Percentiles rank a stretch among this genome's conserved stretches.
Evolutionary conservation across 805 yeast species (phyloP).

Genomic region (Tetrapisispora arboricola): DNA sequence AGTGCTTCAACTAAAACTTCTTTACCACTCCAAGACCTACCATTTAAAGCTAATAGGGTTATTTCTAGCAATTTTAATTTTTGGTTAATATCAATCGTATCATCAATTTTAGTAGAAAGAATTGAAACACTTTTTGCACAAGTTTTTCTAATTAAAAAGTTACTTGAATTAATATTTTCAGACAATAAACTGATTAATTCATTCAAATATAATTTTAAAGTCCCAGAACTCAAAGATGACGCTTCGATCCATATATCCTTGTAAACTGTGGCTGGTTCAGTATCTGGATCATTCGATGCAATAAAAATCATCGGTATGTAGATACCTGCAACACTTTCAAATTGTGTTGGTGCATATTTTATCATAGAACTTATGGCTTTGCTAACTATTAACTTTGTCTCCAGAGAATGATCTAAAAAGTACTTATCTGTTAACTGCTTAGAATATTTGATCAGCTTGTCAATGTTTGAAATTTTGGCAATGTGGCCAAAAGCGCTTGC

Average conservation of each 20-base stretch:
- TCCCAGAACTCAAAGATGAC: conserved; percentile 61
- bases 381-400: conserved; percentile 42
- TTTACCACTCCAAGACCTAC: conserved; percentile 85
- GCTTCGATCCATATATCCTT: conserved; percentile 68
- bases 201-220: conserved; percentile 54
- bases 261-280: conserved; percentile 39
- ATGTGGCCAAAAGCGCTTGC: conserved; percentile 75
- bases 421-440: conserved; percentile 42
- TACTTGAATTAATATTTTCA: conserved; percentile 42
- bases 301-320: conserved; percentile 72
- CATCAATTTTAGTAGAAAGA: conserved; percentile 40
- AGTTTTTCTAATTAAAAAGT: conserved; percentile 56
- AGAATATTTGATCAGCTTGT: conserved; percentile 44
- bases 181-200: conserved; percentile 55
- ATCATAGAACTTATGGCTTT: conserved; percentile 56
- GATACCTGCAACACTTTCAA: conserved; percentile 48
- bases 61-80: conserved; percentile 37
- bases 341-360: conserved; percentile 57
- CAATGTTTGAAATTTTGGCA: conserved; percentile 49
- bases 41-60: conserved; percentile 52
- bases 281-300: conserved; percentile 57
- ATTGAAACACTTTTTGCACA: conserved; percentile 59
- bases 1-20: conserved; percentile 65
- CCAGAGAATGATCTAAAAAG: conserved; percentile 41
- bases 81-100: conserved; percentile 18